Evolutionary conservation across 1,139 yeast species (phyloP), one percentile per base, ranked within the genome.

Genomic region (Wickerhamiella pararugosa): DNA sequence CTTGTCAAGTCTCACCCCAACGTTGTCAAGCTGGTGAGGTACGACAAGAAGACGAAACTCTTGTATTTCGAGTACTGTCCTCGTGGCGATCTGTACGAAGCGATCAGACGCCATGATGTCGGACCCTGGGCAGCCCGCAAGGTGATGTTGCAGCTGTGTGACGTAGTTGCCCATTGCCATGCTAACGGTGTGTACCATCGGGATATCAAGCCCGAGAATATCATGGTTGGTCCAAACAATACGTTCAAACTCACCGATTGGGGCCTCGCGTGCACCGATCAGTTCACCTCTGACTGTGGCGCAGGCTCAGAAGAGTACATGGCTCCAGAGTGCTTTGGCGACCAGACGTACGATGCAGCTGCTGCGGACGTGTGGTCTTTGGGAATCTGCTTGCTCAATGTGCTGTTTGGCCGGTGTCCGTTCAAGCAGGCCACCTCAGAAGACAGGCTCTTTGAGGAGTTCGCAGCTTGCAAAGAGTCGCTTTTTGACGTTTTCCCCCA

Each of bases 241-340:
- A 67, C 79, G 29, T 76, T 84, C 53, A 83, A 82, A 57, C 65
- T 84, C 43, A 83, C 94, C 44, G 95, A 84, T 63, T 84, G 94
- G 90, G 95, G 95, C 3, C 67, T 84, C 53, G 94, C 94, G 2
- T 79, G 96, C 2, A 75, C 80, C 11, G 65, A 70, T 29, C 64
- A 65, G 42, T 63, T 63, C 37, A 77, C 86, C 53, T 63, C 72
- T 35, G 96, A 87, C 54, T 82, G 86, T 59, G 95, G 87, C 50
- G 82, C 87, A 45, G 98, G 98, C 25, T 77, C 90, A 40, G 96
- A 87, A 60, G 69, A 96, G 47, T 90, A 90, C 61, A 90, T 90
- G 98, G 94, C 97, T 0, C 98, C 98, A 0, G 98, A 90, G 58
- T 66, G 87, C 45, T 70, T 71, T 49, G 60, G 65, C 26, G 69